Percentiles rank a stretch among this genome's conserved stretches.
These are phyloP conservation scores for Aspergillus mulundensis DNA, from an alignment of 495 filamentous ascomycete species.

Conservation along the genomic window DNA sequence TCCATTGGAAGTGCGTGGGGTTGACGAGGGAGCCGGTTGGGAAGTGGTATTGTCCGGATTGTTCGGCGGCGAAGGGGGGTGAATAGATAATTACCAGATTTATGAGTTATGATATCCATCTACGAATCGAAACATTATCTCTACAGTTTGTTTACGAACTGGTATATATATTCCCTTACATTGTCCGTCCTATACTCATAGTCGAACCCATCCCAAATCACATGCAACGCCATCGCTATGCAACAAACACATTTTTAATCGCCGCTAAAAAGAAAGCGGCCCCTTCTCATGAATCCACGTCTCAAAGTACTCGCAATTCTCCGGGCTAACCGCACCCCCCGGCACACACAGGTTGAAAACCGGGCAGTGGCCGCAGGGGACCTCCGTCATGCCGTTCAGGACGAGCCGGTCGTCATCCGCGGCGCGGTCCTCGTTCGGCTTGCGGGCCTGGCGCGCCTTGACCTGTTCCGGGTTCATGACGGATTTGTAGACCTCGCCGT, in stretches of 20 bases:
- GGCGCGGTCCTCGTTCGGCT: conserved; percentile 26
- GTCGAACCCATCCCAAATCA: conserved; percentile 15
- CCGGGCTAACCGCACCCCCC: conserved; percentile 81
- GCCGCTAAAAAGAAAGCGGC: conserved; percentile 2
- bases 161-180: background rate
- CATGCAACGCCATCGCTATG: conserved; percentile 44
- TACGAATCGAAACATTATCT: too few relatives aligned
- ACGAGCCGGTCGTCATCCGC: conserved; percentile 27
- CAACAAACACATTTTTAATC: conserved; percentile 22
- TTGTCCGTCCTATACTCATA: conserved; percentile 3
- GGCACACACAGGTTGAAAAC: conserved; percentile 91
- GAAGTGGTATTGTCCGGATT: conserved; percentile 89
- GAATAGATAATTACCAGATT: conserved; percentile 8
- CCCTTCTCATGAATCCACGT: conserved; percentile 58
- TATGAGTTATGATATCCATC: background rate
- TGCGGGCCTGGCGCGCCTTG: conserved; percentile 39
- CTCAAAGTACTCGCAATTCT: conserved; percentile 85
- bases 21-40: conserved; percentile 84
- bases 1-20: conserved; percentile 94
- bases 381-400: conserved; percentile 74
- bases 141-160: too few relatives aligned
- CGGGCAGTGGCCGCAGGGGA: conserved; percentile 86
- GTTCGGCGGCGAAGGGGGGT: conserved; percentile 42
- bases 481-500: conserved; percentile 50
- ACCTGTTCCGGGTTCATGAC: conserved; percentile 37